A percentile compares a stretch with the other conserved stretches of the same genome.
Evolutionary conservation across 192 early-diverging fungal species (phyloP).

Genomic region (Linnemannia hyalina): DNA sequence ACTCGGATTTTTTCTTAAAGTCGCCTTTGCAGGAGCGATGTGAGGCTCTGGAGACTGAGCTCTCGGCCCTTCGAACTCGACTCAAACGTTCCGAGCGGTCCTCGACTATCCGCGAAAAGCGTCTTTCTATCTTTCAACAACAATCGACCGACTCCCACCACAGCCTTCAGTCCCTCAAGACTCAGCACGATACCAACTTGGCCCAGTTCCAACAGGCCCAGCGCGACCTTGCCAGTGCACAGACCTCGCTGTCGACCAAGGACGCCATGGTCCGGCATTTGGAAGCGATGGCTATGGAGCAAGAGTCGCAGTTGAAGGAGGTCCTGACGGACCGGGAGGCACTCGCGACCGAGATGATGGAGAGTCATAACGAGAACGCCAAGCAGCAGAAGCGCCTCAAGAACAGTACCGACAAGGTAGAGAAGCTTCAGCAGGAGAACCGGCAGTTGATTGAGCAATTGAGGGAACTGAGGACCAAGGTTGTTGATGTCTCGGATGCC

Average conservation of each 20-base stretch:
- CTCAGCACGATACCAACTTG: slow-evolving; percentile 24
- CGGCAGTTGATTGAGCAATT: slow-evolving; percentile 42
- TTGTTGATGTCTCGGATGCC: slow-evolving; percentile 13
- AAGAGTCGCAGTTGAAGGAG: slow-evolving; percentile 21
- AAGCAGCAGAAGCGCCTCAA: slow-evolving; percentile 25
- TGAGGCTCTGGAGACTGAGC: slow-evolving; percentile 40
- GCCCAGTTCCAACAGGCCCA: slow-evolving; percentile 19
- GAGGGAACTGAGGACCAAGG: slow-evolving; percentile 9
- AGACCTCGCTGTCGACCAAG: slow-evolving; percentile 4
- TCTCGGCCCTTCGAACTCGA: slow-evolving; percentile 23
- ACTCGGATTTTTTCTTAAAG: slow-evolving; percentile 26
- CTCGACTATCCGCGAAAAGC: slow-evolving; percentile 34
- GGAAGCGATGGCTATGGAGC: slow-evolving; percentile 15
- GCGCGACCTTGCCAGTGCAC: not conserved
- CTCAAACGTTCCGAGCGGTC: slow-evolving; percentile 33
- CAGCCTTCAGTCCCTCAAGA: slow-evolving; percentile 14
- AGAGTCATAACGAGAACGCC: slow-evolving; percentile 26
- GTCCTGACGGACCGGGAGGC: slow-evolving; percentile 28
- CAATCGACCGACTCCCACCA: slow-evolving; percentile 33
- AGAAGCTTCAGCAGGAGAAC: slow-evolving; percentile 44
- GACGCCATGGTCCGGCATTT: slow-evolving; percentile 11
- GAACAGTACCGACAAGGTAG: slow-evolving; percentile 26
- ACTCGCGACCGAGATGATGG: slow-evolving; percentile 33
- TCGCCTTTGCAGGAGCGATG: slow-evolving; percentile 42
- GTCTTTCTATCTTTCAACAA: slow-evolving; percentile 40